Conservation (phyloP, 2,329 filamentous ascomycete species). For the Curvularia sp. region DNA sequence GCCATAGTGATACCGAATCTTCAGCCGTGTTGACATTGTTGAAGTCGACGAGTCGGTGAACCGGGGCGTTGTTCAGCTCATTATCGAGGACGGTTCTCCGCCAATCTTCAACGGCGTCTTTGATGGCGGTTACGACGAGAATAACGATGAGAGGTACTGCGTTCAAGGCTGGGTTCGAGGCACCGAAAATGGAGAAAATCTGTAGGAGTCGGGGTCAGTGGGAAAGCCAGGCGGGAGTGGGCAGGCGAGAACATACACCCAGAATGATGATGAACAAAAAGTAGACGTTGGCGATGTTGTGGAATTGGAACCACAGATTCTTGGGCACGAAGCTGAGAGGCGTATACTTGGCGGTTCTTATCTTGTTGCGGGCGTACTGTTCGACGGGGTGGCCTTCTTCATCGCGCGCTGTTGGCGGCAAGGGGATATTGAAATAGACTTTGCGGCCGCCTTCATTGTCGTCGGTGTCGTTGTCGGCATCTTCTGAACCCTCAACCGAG, state of each 20-base stretch:
- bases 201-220: conserved; percentile 53
- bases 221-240: conserved; percentile 15
- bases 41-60: conserved; percentile 88
- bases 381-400: conserved; percentile 77
- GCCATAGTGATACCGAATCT: conserved; percentile 85
- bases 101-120: conserved; percentile 96
- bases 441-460: conserved; percentile 56
- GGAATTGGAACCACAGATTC: conserved; percentile 97
- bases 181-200: conserved; percentile 97
- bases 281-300: conserved; percentile 98
- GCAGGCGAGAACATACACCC: conserved; percentile 69
- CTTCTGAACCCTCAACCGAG: conserved; percentile 50
- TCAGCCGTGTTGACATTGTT: conserved; percentile 91
- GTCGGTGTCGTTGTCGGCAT: conserved; percentile 52
- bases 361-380: conserved; percentile 89
- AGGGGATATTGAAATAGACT: conserved; percentile 84
- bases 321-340: conserved; percentile 94
- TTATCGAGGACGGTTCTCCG: conserved; percentile 89
- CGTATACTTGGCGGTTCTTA: conserved; percentile 97
- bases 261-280: conserved; percentile 97
- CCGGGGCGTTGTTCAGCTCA: conserved; percentile 93
- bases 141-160: conserved; percentile 94
- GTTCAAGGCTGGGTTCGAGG: conserved; percentile 85
- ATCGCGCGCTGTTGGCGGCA: conserved; percentile 78
- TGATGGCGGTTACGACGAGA: conserved; percentile 84